These are phyloP conservation scores for Yamadazyma taylorii DNA, from an alignment of 1,139 yeast species.

Conservation along the genomic window DNA sequence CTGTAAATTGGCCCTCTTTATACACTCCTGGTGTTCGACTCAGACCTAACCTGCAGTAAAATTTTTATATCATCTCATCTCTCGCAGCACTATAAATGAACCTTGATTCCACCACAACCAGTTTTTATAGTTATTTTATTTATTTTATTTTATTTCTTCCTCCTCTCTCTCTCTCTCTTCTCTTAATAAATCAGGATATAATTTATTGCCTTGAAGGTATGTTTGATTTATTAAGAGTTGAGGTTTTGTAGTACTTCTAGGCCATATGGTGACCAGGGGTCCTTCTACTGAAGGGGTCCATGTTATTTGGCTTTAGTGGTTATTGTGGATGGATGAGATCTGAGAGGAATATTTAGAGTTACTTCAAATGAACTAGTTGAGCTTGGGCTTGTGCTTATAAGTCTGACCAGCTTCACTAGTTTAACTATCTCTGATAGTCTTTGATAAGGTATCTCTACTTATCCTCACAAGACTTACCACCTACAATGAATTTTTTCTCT, in stretches of 20 bases:
- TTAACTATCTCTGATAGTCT: no score
- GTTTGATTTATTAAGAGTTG: constrained; percentile 4
- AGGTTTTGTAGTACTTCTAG: background rate
- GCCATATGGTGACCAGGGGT: no score
- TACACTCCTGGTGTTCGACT: background rate
- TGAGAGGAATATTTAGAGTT: no score
- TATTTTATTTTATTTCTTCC: constrained; percentile 11
- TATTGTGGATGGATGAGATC: no score
- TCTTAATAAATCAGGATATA: constrained; percentile 11
- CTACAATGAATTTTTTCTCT: no score
- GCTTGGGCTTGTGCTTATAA: no score
- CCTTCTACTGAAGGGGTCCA: no score
- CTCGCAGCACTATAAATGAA: constrained; percentile 7
- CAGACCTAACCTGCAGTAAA: constrained; percentile 1
- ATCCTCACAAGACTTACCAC: no score
- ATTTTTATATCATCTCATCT: constrained; percentile 2
- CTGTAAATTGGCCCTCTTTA: background rate
- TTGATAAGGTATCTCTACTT: no score
- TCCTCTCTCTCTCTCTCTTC: constrained; percentile 10
- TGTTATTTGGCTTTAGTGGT: no score
- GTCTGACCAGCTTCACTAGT: no score
- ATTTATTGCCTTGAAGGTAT: constrained; percentile 10
- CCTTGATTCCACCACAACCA: constrained; percentile 4
- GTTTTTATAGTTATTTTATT: constrained; percentile 1
- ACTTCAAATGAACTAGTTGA: no score